A percentile compares a stretch with the other conserved stretches of the same genome.
Conservation (phyloP, 169 alveolate species). For the Plasmodium vivax region DNA sequence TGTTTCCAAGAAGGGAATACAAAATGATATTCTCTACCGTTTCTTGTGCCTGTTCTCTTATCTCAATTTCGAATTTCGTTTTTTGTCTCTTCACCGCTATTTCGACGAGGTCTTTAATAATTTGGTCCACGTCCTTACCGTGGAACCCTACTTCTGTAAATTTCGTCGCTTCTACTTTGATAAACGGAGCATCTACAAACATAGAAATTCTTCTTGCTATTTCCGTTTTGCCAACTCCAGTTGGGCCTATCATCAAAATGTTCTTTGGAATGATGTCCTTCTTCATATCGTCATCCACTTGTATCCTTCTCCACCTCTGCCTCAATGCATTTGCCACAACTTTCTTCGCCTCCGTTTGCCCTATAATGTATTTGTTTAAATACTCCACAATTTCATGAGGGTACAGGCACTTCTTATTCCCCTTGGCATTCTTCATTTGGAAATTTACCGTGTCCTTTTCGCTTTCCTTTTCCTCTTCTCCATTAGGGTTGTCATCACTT, state of each 20-base stretch:
- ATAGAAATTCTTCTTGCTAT: slow-evolving; percentile 89
- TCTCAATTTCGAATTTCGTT: slow-evolving; percentile 64
- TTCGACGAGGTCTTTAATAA: slow-evolving; percentile 82
- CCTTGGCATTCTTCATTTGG: slow-evolving; percentile 6
- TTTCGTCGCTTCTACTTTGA: slow-evolving; percentile 93
- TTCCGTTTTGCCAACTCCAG: slow-evolving; percentile 94
- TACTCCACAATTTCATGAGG: slow-evolving; percentile 82
- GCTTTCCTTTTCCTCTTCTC: background rate
- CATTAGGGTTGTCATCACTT: background rate
- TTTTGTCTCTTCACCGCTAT: slow-evolving; percentile 73
- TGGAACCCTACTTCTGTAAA: slow-evolving; percentile 94
- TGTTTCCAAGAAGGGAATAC: slow-evolving; percentile 80
- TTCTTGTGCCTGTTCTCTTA: slow-evolving; percentile 78
- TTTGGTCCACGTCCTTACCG: slow-evolving; percentile 91
- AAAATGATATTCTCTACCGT: slow-evolving; percentile 81
- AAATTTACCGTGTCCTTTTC: background rate
- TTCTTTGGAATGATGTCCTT: slow-evolving; percentile 89
- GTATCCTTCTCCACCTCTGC: slow-evolving; percentile 83
- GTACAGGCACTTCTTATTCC: slow-evolving; percentile 42
- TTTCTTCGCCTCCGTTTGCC: slow-evolving; percentile 88
- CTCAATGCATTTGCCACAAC: slow-evolving; percentile 89
- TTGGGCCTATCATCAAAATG: slow-evolving; percentile 90
- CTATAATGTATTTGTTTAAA: slow-evolving; percentile 84
- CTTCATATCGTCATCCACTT: slow-evolving; percentile 78
- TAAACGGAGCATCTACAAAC: slow-evolving; percentile 90